Evolutionary conservation across 768 basidiomycete genomes (phyloP), one percentile per base, ranked within the genome.

Genomic region (Amanita fuliginea): DNA sequence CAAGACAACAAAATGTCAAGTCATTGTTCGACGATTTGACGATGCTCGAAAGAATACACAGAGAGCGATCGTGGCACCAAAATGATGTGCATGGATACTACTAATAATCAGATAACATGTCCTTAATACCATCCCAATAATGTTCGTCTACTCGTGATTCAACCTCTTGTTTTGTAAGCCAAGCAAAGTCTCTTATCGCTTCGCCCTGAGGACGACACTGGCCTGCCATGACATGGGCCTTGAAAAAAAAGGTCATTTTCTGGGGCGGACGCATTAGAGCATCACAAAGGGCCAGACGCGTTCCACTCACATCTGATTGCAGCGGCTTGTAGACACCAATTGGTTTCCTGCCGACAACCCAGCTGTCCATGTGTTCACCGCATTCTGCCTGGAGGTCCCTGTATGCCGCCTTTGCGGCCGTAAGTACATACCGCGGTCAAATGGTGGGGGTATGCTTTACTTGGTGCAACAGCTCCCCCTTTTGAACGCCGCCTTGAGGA

Each of bases 141-240:
- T 74, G 64, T 55, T 64, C 61, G 47, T 78, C 72, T n/a, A 92
- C 80, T 47, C 74, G 74, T 10, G 74, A 67, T 61, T 82, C 70
- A 40, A 97, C 81, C 70, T 99, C 95, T 61, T 90, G 75, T 66
- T 92, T 91, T 44, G 91, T 95, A 53, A 97, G 70, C 94, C 94
- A 98, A 6, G 90, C 93, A 67, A 88, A 94, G 58, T 88, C 87
- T 44, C 71, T 67, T 53, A 86, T 68, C 18, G 66, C 62, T 54
- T 73, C 64, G n/a, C 70, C 61, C 28, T 76, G 62, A 14, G 83
- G 80, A 16, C 68, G 71, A 28, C 83, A 84, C 63, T 93, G 87
- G 14, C 95, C 95, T 2, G 89, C 82, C 59, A 97, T 74, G 47
- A 97, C 88, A 60, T 96, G 93, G 16, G 80, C 89, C 62, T 96